Conservation (phyloP, 257 asterid species). For the Jacaranda mimosifolia region DNA sequence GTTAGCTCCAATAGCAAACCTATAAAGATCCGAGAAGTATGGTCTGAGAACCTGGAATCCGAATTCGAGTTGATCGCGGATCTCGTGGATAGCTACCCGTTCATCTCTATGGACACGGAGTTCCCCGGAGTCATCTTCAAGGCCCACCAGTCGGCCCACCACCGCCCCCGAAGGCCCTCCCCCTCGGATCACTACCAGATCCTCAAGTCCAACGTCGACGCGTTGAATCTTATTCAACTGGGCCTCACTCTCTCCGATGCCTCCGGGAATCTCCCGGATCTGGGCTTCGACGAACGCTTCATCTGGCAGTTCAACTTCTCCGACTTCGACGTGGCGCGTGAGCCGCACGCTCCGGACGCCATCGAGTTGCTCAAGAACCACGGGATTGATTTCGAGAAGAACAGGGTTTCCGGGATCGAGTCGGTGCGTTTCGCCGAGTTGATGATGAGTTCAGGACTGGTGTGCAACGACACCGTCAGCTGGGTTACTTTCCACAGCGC, state of each 20-base stretch:
- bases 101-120: conserved; percentile 77
- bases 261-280: conserved; percentile 58
- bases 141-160: conserved; percentile 16
- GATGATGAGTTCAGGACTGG: conserved; percentile 69
- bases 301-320: conserved; percentile 87
- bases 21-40: conserved; percentile 65
- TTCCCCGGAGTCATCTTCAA: conserved; percentile 71
- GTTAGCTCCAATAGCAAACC: not conserved
- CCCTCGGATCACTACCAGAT: conserved; percentile 55
- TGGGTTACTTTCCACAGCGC: conserved; percentile 89
- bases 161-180: conserved; percentile 24
- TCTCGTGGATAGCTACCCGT: conserved; percentile 59
- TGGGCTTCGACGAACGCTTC: conserved; percentile 43
- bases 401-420: conserved; percentile 56
- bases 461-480: conserved; percentile 60
- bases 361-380: conserved; percentile 57
- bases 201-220: conserved; percentile 65
- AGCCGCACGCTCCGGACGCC: conserved; percentile 71
- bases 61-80: conserved; percentile 58
- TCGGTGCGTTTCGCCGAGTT: conserved; percentile 63
- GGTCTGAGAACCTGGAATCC: conserved; percentile 61
- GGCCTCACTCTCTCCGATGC: conserved; percentile 66
- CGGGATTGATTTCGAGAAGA: conserved; percentile 66
- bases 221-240: conserved; percentile 55
- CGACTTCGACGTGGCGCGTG: conserved; percentile 74